Base-by-base conservation (phyloP, 305 asterid species). In the Fraxinus latifolia region DNA sequence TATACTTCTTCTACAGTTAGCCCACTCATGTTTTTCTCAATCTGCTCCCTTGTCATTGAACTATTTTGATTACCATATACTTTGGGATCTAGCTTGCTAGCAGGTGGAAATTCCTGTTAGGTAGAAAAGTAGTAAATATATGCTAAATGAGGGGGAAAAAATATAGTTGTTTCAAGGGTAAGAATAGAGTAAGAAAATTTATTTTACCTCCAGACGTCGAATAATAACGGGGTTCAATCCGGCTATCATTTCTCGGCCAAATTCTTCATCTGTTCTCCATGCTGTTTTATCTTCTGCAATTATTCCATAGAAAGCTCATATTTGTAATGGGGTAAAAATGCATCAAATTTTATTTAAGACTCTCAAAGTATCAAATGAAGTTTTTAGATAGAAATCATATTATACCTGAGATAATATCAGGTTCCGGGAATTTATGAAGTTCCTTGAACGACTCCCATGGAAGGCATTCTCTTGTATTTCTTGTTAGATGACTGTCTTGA, bases 211-310 rank as follows among this genome's bases (percentile, higher is more conserved):
- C 31, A 88, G 81, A 68, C 91, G 90, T 44, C 86, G 87, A 31
- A 90, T 87, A 21, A 85, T 81, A 19, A 87, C 83, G 2, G 91
- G 93, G 85, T 87, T 86, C 82, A 87, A 5, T 58, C 91, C 90
- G 3, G 91, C 92, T 1, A 89, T 17, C 91, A 84, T 88, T 77
- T 90, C 93, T 70, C 91, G 77, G 0, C 88, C 85, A 42, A 90
- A 90, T 76, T 90, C 93, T 75, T 87, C 93, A 76, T 90, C 93
- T 2, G 84, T 90, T 39, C 91, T 87, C 93, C 93, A 90, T 1
- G 93, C 89, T 50, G 81, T 67, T 60, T 72, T 86, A 50, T 84
- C 85, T 68, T 82, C 93, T 90, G 82, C 42, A 53, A 2, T 77
- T 14, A 65, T 65, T 65, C 73, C 33, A 65, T 3, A 65, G 73